Percentiles rank a stretch among this genome's conserved stretches.
Conservation (phyloP, 352 stramenopile genomes). For the Globisporangium irregulare region DNA sequence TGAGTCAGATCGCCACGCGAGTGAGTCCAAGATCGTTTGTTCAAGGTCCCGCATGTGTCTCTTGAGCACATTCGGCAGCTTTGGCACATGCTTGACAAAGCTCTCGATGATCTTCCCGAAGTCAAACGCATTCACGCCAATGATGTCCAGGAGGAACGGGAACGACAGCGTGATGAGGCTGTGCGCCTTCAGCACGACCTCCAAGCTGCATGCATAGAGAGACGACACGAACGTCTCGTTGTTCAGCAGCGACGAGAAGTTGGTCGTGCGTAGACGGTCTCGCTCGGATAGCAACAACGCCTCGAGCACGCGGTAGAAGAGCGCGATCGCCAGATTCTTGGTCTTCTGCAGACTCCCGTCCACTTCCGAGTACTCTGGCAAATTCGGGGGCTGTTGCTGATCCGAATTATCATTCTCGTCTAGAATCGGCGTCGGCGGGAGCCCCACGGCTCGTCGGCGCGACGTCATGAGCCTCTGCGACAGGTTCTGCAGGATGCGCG, state of each 20-base stretch:
- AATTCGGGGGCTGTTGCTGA: not conserved
- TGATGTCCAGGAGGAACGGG: constrained; percentile 68
- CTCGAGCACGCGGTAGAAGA: constrained; percentile 85
- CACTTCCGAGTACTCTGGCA: constrained; percentile 40
- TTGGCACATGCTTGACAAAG: constrained; percentile 81
- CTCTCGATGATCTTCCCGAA: constrained; percentile 87
- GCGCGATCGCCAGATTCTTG: constrained; percentile 53
- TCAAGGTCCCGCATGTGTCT: constrained; percentile 85
- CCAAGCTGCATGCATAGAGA: constrained; percentile 80
- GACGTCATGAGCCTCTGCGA: constrained; percentile 47
- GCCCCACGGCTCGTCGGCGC: constrained; percentile 22
- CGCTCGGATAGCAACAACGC: constrained; percentile 67
- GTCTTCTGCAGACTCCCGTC: constrained; percentile 78
- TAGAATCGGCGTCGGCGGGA: constrained; percentile 2
- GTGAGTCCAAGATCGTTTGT: constrained; percentile 77
- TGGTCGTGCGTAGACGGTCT: constrained; percentile 55
- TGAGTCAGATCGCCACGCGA: constrained; percentile 72
- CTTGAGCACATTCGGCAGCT: constrained; percentile 71
- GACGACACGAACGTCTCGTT: constrained; percentile 78
- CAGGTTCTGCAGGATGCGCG: constrained; percentile 41
- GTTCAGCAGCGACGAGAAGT: constrained; percentile 79
- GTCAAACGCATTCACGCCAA: constrained; percentile 82
- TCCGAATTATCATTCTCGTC: constrained; percentile 15
- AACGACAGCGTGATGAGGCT: constrained; percentile 85
- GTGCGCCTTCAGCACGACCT: constrained; percentile 83